A percentile compares a stretch with the other conserved stretches of the same genome.
phyloP scores from a whole-genome alignment of 2,329 filamentous ascomycete species.

The Hypoxylon sp. region DNA sequence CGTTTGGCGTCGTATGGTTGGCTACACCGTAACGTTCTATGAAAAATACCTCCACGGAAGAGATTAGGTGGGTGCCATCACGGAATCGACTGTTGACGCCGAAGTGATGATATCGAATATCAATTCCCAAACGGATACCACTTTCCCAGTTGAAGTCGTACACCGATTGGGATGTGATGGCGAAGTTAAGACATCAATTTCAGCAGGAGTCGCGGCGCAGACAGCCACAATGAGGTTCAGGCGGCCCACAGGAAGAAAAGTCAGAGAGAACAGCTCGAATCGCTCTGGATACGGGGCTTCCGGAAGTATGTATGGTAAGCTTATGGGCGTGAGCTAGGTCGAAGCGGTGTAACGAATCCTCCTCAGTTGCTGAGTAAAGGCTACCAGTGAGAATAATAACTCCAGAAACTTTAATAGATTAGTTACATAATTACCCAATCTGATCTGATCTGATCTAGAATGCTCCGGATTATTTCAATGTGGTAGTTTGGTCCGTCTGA shows the following conservation, averaged over 20 bases:
- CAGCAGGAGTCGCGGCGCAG: slow-evolving; percentile 3
- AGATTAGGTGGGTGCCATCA: slow-evolving; percentile 11
- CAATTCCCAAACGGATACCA: neutral
- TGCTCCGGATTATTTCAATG: neutral
- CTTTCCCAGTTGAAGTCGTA: neutral
- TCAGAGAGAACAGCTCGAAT: slow-evolving; percentile 6
- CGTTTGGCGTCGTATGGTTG: slow-evolving; percentile 8
- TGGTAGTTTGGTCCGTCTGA: neutral
- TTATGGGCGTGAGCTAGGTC: slow-evolving; percentile 7
- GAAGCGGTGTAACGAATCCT: slow-evolving; percentile 19
- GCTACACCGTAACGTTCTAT: slow-evolving; percentile 10
- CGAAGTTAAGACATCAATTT: slow-evolving; percentile 11
- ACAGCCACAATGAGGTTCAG: neutral
- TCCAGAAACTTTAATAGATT: slow-evolving; percentile 11
- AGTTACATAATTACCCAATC: neutral
- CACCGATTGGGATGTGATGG: neutral
- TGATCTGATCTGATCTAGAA: slow-evolving; percentile 16
- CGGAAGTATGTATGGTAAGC: slow-evolving; percentile 15
- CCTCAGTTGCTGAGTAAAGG: slow-evolving; percentile 11
- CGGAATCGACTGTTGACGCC: neutral
- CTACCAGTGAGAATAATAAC: neutral
- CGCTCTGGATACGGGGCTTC: slow-evolving; percentile 7
- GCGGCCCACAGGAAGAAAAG: neutral
- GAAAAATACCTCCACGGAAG: slow-evolving; percentile 1
- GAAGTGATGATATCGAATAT: slow-evolving; percentile 1